These are phyloP conservation scores for Striga asiatica DNA, from an alignment of 257 asterid genomes.

Conservation along the genomic window DNA sequence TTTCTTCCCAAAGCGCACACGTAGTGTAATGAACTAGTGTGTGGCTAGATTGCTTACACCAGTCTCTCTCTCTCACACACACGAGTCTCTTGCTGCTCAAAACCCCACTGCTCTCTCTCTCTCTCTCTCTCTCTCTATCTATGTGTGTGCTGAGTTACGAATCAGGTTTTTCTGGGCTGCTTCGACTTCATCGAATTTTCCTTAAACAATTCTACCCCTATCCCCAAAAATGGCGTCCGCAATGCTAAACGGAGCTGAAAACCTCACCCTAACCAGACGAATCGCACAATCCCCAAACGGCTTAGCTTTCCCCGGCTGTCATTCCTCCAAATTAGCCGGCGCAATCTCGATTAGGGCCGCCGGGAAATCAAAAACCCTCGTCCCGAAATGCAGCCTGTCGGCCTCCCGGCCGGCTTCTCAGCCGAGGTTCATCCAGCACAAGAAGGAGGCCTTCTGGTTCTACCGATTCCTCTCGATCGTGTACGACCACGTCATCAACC, in stretches of 20 bases:
- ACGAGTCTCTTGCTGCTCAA: too few relatives aligned
- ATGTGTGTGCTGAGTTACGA: too few relatives aligned
- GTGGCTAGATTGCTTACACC: too few relatives aligned
- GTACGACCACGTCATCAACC: constrained; percentile 87
- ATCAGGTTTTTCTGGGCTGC: too few relatives aligned
- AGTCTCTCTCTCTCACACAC: too few relatives aligned
- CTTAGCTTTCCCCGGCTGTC: constrained; percentile 33
- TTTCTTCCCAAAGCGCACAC: too few relatives aligned
- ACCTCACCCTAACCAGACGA: constrained; percentile 25
- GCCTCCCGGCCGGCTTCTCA: constrained; percentile 80
- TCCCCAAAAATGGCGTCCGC: constrained; percentile 46
- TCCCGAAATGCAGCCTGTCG: constrained; percentile 58
- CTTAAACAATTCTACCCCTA: too few relatives aligned
- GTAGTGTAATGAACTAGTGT: too few relatives aligned
- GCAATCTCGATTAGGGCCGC: constrained; percentile 21
- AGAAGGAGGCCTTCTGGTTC: constrained; percentile 94
- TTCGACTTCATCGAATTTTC: too few relatives aligned
- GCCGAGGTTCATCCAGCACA: constrained; percentile 90
- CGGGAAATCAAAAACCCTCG: constrained; percentile 22
- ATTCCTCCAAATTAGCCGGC: constrained; percentile 32
- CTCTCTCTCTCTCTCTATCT: too few relatives aligned
- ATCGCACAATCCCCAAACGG: constrained; percentile 36
- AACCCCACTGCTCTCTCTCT: too few relatives aligned
- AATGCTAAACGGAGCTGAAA: constrained; percentile 55
- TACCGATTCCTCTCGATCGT: constrained; percentile 81